phyloP scores from a whole-genome alignment of 140 eudicot species.

The Cichorium intybus region DNA sequence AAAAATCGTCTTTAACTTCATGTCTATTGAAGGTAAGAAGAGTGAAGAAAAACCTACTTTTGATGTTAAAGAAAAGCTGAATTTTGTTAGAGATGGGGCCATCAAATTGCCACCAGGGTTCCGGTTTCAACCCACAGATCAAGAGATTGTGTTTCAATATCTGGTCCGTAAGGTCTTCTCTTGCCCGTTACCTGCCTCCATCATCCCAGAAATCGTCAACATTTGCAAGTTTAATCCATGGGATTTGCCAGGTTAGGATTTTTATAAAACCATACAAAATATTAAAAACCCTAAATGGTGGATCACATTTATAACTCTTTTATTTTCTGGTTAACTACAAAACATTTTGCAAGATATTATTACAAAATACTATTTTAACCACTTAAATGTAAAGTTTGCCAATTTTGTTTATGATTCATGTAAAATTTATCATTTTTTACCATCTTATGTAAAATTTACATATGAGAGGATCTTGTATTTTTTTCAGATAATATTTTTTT shows the following conservation, averaged over 20 bases:
- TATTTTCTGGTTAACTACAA: background rate
- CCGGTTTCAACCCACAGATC: constrained; percentile 71
- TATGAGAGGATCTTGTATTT: too few relatives aligned
- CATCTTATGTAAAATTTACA: background rate
- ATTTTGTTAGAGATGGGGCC: constrained; percentile 38
- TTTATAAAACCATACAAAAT: background rate
- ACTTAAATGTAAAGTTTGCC: background rate
- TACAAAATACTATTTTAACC: too few relatives aligned
- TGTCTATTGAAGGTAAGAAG: constrained; percentile 27
- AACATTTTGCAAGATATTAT: background rate
- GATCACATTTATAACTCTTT: background rate
- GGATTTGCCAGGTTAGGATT: constrained; percentile 59
- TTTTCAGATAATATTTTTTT: too few relatives aligned
- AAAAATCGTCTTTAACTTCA: background rate
- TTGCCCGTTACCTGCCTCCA: constrained; percentile 57
- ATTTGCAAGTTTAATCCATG: constrained; percentile 50
- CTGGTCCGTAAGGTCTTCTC: constrained; percentile 52
- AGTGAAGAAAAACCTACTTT: constrained; percentile 16
- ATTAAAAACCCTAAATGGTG: background rate
- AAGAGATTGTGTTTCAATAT: constrained; percentile 71
- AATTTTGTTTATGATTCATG: background rate
- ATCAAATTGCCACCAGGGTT: constrained; percentile 70
- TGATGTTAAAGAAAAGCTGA: constrained; percentile 29
- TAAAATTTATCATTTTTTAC: background rate
- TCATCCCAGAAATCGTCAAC: constrained; percentile 55